Percentiles rank a stretch among this genome's conserved stretches.
phyloP scores from a whole-genome alignment of 257 asterid species.

The Solanum bukasovii region DNA sequence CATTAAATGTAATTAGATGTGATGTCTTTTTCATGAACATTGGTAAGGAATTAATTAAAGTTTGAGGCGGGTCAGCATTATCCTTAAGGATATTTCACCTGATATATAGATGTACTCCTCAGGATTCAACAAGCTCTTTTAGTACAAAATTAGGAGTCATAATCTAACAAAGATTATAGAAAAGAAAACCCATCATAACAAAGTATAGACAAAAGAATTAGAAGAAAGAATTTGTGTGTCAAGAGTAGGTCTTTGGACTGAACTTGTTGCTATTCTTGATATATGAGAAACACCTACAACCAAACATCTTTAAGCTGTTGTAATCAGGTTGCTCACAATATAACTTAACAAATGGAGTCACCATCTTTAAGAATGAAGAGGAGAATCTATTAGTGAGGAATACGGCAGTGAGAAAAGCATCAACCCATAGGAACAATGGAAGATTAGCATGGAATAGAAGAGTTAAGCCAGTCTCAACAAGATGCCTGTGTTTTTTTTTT shows the following conservation, averaged over 20 bases:
- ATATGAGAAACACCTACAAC: background rate
- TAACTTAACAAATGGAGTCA: background rate
- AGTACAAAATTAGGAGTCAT: too few species aligned
- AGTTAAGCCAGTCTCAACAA: background rate
- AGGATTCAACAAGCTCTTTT: too few species aligned
- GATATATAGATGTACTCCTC: fast-evolving
- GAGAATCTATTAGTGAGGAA: background rate
- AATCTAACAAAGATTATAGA: too few species aligned
- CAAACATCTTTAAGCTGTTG: too few species aligned
- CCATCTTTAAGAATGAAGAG: background rate
- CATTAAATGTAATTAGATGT: background rate
- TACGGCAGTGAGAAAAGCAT: background rate
- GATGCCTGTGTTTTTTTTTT: background rate
- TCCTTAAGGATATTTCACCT: background rate
- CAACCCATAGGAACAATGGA: background rate
- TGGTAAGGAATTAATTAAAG: background rate
- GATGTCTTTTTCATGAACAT: background rate
- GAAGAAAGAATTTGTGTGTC: background rate
- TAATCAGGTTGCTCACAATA: background rate
- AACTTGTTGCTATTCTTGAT: background rate
- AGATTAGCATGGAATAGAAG: too few species aligned
- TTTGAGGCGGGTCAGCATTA: background rate
- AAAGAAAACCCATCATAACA: background rate
- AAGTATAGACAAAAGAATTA: background rate
- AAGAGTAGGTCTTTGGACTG: background rate